Evolutionary conservation across 1,139 yeast species (phyloP), one percentile per base, ranked within the genome.

Genomic region (Saccharomyces pastorianus): DNA sequence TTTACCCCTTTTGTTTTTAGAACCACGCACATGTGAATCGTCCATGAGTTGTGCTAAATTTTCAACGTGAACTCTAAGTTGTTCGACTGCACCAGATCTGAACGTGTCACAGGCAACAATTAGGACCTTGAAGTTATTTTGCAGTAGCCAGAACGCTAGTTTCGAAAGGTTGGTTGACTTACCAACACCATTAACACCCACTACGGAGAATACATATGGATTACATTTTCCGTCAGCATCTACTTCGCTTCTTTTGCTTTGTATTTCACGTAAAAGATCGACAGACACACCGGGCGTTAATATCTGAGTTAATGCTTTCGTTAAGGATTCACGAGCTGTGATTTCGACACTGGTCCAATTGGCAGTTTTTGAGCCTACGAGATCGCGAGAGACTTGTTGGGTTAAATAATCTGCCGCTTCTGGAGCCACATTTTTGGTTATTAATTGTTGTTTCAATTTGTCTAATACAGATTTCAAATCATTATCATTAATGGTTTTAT

Each of bases 81-180:
- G 99, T 69, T 93, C 99, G n/a, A 93, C 98, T 0, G 99, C 99
- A 51, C 99, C 99, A 0, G 97, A 89, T 71, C 99, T 80, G 74
- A 93, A 93, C 0, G 99, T 95, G 73, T 93, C 99, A 73, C 99
- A 93, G 0, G 99, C 99, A 47, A 96, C 96, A 62, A 93, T 87
- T 55, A 93, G 77, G 1, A 93, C 96, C 62, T 82, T 84, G 68
- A 88, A 79, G 67, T 91, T 84, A 70, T 93, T 93, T 68, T 91
- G 97, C 55, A 93, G 73, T 53, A 93, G 77, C 99, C 99, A 93
- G 68, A 88, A 95, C 0, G 96, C 99, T 55, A 93, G 75, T 71
- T 91, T 93, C 44, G 98, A 95, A 58, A 93, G 76, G 65, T 90
- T 95, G 3, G 99, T 95, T 0, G 97, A 91, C 70, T 93, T 93